These are phyloP conservation scores for Zalaria obscura DNA, from an alignment of 2,329 filamentous ascomycete species.

Conservation along the genomic window DNA sequence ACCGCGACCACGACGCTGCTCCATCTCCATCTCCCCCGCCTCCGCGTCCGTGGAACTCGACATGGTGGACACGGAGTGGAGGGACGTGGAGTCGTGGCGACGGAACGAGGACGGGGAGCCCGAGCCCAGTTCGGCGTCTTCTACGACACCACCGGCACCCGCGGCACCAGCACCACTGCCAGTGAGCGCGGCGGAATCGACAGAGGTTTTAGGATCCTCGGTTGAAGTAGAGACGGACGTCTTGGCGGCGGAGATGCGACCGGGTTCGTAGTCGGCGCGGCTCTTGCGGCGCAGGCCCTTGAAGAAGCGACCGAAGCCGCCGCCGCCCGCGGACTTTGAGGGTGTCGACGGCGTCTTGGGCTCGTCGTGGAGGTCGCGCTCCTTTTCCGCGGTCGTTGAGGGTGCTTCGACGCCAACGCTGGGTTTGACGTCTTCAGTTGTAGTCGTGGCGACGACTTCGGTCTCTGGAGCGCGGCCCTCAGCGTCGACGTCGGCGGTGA, in stretches of 20 bases:
- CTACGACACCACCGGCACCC: slow-evolving; percentile 5
- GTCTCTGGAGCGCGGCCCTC: not conserved
- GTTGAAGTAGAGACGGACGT: slow-evolving; percentile 2
- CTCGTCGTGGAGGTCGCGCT: not conserved
- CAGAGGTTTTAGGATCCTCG: not conserved
- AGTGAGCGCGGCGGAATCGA: not conserved
- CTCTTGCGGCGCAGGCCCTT: not conserved
- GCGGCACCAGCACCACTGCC: slow-evolving; percentile 1
- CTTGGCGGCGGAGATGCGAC: not conserved
- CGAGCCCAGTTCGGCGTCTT: not conserved
- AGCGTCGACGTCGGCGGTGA: not conserved
- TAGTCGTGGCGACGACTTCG: slow-evolving; percentile 1
- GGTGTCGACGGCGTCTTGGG: not conserved
- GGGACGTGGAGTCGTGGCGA: slow-evolving; percentile 3
- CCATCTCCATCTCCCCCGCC: too few species aligned
- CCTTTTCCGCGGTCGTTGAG: not conserved
- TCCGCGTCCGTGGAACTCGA: not conserved
- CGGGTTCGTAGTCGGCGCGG: not conserved
- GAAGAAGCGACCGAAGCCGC: too few species aligned
- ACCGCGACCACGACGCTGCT: too few species aligned
- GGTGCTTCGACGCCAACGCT: not conserved
- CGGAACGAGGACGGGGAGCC: slow-evolving; percentile 3
- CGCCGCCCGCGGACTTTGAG: not conserved
- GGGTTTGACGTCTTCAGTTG: not conserved
- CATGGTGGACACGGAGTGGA: slow-evolving; percentile 3